phyloP scores from a whole-genome alignment of 768 basidiomycete genomes.

The Mycena rosella region DNA sequence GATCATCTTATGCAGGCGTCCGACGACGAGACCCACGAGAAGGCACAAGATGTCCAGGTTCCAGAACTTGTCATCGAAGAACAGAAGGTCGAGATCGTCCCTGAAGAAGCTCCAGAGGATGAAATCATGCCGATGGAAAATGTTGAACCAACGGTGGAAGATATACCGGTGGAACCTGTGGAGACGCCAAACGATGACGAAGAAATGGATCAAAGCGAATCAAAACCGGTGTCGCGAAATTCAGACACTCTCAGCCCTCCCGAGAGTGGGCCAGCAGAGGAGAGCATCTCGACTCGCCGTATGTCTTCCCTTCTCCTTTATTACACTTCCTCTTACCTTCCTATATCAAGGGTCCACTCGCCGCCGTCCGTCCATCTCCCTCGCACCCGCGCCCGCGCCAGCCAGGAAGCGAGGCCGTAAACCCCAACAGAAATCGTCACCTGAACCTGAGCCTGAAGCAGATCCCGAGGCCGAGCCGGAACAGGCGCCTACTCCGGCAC shows the following conservation, averaged over 20 bases:
- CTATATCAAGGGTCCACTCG: conserved; percentile 53
- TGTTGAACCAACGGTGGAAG: conserved; percentile 3
- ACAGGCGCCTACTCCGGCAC: conserved; percentile 45
- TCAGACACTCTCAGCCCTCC: conserved; percentile 12
- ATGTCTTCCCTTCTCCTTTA: neutral
- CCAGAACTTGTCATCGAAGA: conserved; percentile 10
- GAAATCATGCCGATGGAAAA: neutral
- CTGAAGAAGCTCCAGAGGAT: conserved; percentile 9
- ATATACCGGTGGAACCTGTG: conserved; percentile 6
- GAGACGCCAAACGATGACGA: conserved; percentile 8
- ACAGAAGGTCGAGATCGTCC: neutral
- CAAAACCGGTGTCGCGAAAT: conserved; percentile 26
- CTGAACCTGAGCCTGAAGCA: conserved; percentile 44
- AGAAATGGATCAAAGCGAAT: conserved; percentile 4
- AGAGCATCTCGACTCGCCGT: conserved; percentile 34
- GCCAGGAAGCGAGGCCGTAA: conserved; percentile 44
- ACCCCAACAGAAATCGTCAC: conserved; percentile 39
- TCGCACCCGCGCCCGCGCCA: conserved; percentile 43
- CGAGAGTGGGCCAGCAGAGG: conserved; percentile 15
- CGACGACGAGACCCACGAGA: conserved; percentile 19
- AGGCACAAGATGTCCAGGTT: conserved; percentile 18
- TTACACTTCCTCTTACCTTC: neutral
- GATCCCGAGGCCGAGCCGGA: conserved; percentile 51
- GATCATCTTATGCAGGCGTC: conserved; percentile 33
- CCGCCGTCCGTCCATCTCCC: conserved; percentile 52